Evolutionary conservation across 2,329 filamentous ascomycete species (phyloP).

Genomic region (Amylocarpus encephaloides): DNA sequence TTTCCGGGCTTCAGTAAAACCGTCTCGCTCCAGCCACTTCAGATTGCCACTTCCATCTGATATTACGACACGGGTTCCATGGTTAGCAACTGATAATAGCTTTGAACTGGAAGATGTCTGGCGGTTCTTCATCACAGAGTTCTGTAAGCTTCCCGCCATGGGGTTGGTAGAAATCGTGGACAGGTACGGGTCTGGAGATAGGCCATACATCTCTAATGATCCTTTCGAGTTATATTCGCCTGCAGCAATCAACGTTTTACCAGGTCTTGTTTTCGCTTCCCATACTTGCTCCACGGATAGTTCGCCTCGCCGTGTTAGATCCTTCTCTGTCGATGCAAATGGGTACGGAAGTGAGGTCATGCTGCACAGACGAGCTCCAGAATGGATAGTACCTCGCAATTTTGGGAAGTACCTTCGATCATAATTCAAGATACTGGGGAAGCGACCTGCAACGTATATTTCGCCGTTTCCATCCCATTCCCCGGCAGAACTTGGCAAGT

Average conservation of each 20-base stretch:
- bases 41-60: conserved; percentile 78
- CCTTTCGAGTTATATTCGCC: conserved; percentile 92
- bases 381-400: conserved; percentile 72
- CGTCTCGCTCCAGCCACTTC: conserved; percentile 89
- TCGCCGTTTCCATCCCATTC: conserved; percentile 49
- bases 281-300: conserved; percentile 49
- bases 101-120: conserved; percentile 78
- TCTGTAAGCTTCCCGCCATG: conserved; percentile 34
- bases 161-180: conserved; percentile 27
- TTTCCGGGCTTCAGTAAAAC: conserved; percentile 52
- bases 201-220: conserved; percentile 77
- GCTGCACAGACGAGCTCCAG: conserved; percentile 71
- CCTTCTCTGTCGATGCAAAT: conserved; percentile 56
- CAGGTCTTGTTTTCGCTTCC: conserved; percentile 45
- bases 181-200: conserved; percentile 36
- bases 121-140: conserved; percentile 64
- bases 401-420: conserved; percentile 79
- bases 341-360: conserved; percentile 64
- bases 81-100: conserved; percentile 71
- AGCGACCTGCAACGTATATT: conserved; percentile 84
- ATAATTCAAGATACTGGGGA: conserved; percentile 83
- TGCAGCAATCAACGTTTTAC: conserved; percentile 69
- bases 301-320: conserved; percentile 48
- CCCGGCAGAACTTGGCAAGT: conserved; percentile 53
- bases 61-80: conserved; percentile 75